These are phyloP conservation scores for Pezicula rhizophila DNA, from an alignment of 2,329 filamentous ascomycete species.

Conservation along the genomic window DNA sequence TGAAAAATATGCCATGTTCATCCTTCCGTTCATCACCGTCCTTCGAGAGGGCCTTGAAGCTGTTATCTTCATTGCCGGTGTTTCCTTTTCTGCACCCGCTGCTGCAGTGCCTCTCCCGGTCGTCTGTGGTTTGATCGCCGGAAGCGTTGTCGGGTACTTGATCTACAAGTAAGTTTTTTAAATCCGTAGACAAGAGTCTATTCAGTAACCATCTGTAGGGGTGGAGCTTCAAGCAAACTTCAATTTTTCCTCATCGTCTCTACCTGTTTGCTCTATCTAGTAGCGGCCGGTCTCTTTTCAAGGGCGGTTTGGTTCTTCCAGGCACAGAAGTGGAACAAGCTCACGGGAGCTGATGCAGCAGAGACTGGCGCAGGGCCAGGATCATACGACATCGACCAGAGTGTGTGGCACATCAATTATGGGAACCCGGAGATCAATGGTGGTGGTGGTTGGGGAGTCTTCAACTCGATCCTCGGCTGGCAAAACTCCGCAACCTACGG, in stretches of 20 bases:
- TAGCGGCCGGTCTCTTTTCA: constrained; percentile 77
- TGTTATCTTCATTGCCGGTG: constrained; percentile 79
- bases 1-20: constrained; percentile 81
- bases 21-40: constrained; percentile 83
- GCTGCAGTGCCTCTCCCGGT: constrained; percentile 73
- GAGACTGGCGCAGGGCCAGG: constrained; percentile 63
- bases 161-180: constrained; percentile 67
- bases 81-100: constrained; percentile 70
- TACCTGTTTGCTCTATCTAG: constrained; percentile 78
- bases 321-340: constrained; percentile 53
- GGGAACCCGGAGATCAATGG: constrained; percentile 69
- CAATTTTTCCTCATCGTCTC: constrained; percentile 78
- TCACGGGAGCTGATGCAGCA: constrained; percentile 45
- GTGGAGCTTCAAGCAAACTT: constrained; percentile 58
- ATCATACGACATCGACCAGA: constrained; percentile 72
- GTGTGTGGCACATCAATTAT: constrained; percentile 82
- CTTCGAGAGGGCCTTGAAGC: constrained; percentile 80
- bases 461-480: constrained; percentile 84
- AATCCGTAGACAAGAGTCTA: neutral
- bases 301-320: constrained; percentile 71
- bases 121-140: constrained; percentile 63
- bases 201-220: constrained; percentile 28
- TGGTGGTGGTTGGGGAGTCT: constrained; percentile 77
- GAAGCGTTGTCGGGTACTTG: constrained; percentile 60
- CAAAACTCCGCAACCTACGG: constrained; percentile 83